These are phyloP conservation scores for Monosporascus sp. DNA, from an alignment of 2,329 filamentous ascomycete species.

Conservation along the genomic window DNA sequence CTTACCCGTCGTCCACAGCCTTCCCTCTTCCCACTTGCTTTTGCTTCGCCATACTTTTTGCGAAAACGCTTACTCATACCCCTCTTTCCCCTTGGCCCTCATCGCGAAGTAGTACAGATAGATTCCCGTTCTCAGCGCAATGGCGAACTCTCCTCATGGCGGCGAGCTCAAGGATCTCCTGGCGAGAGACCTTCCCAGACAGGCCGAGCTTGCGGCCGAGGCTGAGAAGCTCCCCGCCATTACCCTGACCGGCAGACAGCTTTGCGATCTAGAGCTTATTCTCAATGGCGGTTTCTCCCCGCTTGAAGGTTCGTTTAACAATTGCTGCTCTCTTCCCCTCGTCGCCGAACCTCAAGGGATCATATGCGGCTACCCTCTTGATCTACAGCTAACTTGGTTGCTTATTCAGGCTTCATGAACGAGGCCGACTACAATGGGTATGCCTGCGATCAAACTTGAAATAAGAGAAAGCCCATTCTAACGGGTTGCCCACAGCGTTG, in stretches of 20 bases:
- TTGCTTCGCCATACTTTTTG: neutral
- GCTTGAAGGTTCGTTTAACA: constrained; percentile 69
- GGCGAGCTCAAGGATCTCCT: constrained; percentile 97
- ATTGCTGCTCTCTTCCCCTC: neutral
- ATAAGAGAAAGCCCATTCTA: neutral
- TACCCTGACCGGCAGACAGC: constrained; percentile 82
- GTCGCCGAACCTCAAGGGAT: neutral
- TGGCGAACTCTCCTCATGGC: constrained; percentile 74
- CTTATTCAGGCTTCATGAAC: constrained; percentile 78
- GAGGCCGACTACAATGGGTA: constrained; percentile 96
- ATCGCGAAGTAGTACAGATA: neutral
- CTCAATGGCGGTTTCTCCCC: constrained; percentile 97
- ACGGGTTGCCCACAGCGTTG: constrained; percentile 55
- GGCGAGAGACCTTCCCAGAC: constrained; percentile 81
- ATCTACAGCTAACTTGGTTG: constrained; percentile 19
- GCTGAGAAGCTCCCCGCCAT: constrained; percentile 83
- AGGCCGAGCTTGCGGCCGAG: constrained; percentile 73
- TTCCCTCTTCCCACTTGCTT: neutral
- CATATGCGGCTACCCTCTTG: neutral
- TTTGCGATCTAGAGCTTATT: constrained; percentile 96
- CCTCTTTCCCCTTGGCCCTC: no score
- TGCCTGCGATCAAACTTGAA: constrained; percentile 1
- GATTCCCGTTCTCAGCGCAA: constrained; percentile 27
- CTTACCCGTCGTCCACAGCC: neutral
- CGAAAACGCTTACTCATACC: no score